Percentiles rank a stretch among this genome's conserved stretches.
phyloP scores from a whole-genome alignment of 805 yeast genomes.

The Metschnikowia lunata region DNA sequence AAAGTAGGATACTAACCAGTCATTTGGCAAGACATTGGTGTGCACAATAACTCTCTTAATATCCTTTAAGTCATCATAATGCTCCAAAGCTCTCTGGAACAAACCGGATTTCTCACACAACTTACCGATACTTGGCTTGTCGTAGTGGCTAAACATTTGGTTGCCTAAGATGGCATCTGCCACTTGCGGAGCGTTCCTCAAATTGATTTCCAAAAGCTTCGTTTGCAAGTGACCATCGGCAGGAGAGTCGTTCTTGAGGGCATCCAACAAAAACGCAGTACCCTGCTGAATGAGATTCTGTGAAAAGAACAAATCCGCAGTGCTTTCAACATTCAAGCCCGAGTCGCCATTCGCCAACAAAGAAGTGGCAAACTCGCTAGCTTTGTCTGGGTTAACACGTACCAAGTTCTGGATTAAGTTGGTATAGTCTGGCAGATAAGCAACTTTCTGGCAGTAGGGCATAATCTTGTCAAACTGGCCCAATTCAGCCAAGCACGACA shows the following conservation, averaged over 20 bases:
- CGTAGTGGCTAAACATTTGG: conserved; percentile 92
- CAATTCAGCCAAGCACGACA: conserved; percentile 85
- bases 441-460: conserved; percentile 88
- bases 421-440: conserved; percentile 85
- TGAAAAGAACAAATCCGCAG: conserved; percentile 90
- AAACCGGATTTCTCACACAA: conserved; percentile 96
- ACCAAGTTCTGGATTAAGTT: conserved; percentile 85
- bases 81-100: conserved; percentile 92
- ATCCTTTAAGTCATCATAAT: conserved; percentile 90
- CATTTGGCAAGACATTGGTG: conserved; percentile 78
- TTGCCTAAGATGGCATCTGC: conserved; percentile 98
- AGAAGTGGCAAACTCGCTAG: conserved; percentile 93
- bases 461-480: conserved; percentile 95
- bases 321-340: conserved; percentile 72
- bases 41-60: conserved; percentile 92
- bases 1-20: conserved; percentile 89
- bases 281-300: conserved; percentile 96
- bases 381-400: conserved; percentile 94
- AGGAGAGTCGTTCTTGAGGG: conserved; percentile 88
- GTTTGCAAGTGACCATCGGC: conserved; percentile 96
- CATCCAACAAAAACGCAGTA: conserved; percentile 93
- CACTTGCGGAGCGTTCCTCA: conserved; percentile 96
- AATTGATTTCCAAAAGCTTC: conserved; percentile 84
- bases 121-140: conserved; percentile 86
- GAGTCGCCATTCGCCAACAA: conserved; percentile 60